Conservation (phyloP, 2,329 filamentous ascomycete species). For the Neopestalotiopsis rosae region DNA sequence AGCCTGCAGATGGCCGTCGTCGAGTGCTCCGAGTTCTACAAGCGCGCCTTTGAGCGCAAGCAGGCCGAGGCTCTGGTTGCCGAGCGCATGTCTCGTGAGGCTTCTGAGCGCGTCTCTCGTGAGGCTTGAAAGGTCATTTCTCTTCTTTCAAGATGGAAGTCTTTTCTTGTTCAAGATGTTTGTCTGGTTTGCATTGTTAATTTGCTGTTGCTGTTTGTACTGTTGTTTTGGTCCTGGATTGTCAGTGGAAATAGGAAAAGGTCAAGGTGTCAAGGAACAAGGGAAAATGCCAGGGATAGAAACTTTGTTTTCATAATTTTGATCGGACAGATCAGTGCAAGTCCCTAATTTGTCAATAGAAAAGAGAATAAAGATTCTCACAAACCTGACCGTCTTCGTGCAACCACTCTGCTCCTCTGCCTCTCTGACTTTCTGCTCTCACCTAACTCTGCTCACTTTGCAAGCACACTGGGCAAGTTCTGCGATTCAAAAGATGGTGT, state of each 20-base stretch:
- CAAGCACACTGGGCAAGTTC: no score
- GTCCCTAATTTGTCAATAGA: neutral
- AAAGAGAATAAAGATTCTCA: neutral
- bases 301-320: neutral
- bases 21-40: constrained; percentile 61
- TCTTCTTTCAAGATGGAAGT: neutral
- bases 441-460: no score
- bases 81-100: neutral
- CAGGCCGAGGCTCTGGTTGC: constrained; percentile 21
- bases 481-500: neutral
- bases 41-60: constrained; percentile 55
- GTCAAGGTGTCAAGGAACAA: no score
- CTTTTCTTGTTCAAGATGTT: neutral
- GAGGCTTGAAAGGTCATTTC: neutral
- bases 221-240: neutral
- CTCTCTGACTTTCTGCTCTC: neutral
- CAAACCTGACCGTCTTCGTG: neutral
- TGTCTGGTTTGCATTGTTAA: neutral
- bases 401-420: neutral
- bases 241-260: neutral
- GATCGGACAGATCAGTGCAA: neutral
- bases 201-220: neutral
- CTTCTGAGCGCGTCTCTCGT: neutral
- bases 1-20: constrained; percentile 50
- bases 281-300: neutral